Conservation (phyloP, 768 basidiomycete species). For the Pleurotus salmoneostramineus region DNA sequence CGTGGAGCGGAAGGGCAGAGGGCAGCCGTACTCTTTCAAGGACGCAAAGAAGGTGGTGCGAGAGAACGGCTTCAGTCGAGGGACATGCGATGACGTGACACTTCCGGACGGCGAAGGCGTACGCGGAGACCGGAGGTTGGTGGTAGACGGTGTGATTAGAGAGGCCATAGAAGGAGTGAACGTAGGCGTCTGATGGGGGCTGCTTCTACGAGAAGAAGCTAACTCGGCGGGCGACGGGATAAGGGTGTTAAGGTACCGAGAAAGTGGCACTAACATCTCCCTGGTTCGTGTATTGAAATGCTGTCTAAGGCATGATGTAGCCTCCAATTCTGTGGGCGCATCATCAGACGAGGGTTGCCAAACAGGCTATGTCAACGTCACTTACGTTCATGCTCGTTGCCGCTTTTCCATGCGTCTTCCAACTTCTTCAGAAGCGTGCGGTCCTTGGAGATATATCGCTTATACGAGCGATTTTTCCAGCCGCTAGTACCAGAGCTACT, state of each 20-base stretch:
- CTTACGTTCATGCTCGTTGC: conserved; percentile 28
- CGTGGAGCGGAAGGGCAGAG: conserved; percentile 71
- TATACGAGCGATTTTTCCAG: conserved; percentile 77
- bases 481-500: conserved; percentile 27
- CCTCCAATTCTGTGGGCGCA: conserved; percentile 44
- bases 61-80: conserved; percentile 69
- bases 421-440: conserved; percentile 65
- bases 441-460: conserved; percentile 84
- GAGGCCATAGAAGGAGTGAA: conserved; percentile 11
- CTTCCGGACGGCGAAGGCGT: background rate
- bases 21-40: conserved; percentile 63
- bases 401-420: conserved; percentile 54
- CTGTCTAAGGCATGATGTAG: conserved; percentile 63
- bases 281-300: conserved; percentile 87
- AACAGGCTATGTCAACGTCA: conserved; percentile 34
- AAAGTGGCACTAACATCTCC: conserved; percentile 82
- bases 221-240: conserved; percentile 69
- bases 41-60: conserved; percentile 66
- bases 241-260: conserved; percentile 86
- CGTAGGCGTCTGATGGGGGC: conserved; percentile 4
- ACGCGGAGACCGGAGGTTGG: background rate
- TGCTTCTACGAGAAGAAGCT: conserved; percentile 24
- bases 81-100: conserved; percentile 16
- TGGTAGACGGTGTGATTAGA: background rate
- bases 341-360: conserved; percentile 7